Percentiles rank a stretch among this genome's conserved stretches.
These are phyloP conservation scores for Dryas octopetala DNA, from an alignment of 306 rosid species.

Conservation along the genomic window DNA sequence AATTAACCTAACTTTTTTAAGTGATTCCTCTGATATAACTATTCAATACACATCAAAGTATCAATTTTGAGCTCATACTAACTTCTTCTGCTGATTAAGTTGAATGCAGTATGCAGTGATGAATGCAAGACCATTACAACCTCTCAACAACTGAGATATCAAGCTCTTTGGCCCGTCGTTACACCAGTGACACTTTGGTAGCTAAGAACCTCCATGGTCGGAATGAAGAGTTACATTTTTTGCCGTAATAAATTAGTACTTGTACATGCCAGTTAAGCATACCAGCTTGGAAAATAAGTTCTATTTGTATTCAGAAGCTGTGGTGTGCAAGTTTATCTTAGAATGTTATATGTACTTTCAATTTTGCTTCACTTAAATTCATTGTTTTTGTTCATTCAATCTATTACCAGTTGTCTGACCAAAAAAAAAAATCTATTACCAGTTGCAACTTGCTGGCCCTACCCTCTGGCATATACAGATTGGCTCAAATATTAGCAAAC, in stretches of 20 bases:
- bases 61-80: neutral
- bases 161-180: conserved; percentile 3
- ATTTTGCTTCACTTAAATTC: neutral
- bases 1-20: neutral
- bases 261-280: neutral
- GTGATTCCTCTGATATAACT: neutral
- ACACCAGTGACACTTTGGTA: neutral
- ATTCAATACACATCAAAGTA: neutral
- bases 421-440: neutral
- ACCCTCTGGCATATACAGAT: neutral
- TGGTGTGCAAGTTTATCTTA: neutral
- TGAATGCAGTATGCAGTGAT: conserved; percentile 32
- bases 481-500: conserved; percentile 3
- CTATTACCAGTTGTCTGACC: too few species aligned
- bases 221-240: neutral
- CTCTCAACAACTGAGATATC: conserved; percentile 25
- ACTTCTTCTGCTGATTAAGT: neutral
- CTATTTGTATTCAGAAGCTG: neutral
- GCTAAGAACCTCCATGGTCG: neutral
- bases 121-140: conserved; percentile 44
- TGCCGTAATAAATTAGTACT: neutral
- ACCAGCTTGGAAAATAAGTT: neutral
- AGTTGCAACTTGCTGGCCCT: neutral
- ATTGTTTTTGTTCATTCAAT: neutral
- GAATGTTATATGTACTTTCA: neutral